Base-by-base conservation (phyloP, 495 filamentous ascomycete genomes). In the Parachaetomium inaequale region DNA sequence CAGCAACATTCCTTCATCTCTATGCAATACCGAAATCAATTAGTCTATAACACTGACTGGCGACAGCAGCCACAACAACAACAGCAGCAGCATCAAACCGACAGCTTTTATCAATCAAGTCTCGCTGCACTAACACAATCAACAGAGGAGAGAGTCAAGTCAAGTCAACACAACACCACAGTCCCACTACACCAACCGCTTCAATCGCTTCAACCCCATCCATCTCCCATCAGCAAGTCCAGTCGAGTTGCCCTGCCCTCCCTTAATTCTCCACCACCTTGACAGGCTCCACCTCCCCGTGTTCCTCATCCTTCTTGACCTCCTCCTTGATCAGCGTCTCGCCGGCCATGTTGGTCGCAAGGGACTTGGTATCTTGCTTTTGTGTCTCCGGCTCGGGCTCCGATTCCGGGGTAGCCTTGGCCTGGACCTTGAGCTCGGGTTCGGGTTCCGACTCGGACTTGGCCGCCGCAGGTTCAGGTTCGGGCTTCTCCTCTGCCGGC, bases 261-360 rank as follows among this genome's bases (percentile, higher is more conserved):
- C 19, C 15, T 51, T 62, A 64, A 42, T 66, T 55, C 54, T 75
- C 67, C 53, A 68, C 66, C 14, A 66, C 75, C 36, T 74, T 68
- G 17, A 70, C 72, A 5, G 69, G 68, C 63, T 76, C 72, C 40
- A 75, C 75, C 53, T 70, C 64, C 56, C 68, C 63, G 5, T 65
- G 54, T 2, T 70, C 60, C 15, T 64, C 71, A 26, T 70, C 68
- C 64, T 75, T 73, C 62, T 74, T 64, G 55, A 79, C 63, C 21
- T 70, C 67, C 51, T 77, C 78, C 60, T 72, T 66, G 43, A 79
- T 58, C 28, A 81, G 70, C 2, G 80, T 70, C 69, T 86, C 85
- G 43, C 83, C 84, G 12, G 84, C 81, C n/a, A 72, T 79, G 61
- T 85, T 85, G 55, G 81, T 81, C 55, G 75, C 81, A 4, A 85